Evolutionary conservation across 2,329 filamentous ascomycete species (phyloP), one percentile per base, ranked within the genome.

Genomic region (Colletotrichum phormii): DNA sequence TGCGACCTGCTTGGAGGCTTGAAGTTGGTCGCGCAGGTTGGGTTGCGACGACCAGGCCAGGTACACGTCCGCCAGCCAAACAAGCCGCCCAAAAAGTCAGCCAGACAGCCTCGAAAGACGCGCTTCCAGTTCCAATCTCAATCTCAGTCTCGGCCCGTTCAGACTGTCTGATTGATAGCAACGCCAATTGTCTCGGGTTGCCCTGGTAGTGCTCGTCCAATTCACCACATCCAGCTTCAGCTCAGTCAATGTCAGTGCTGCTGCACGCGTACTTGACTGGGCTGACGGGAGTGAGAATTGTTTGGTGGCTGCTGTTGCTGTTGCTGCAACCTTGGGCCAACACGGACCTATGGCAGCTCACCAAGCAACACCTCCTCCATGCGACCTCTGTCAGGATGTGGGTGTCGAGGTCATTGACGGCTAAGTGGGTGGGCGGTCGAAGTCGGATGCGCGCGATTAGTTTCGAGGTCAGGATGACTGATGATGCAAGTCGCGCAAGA

Each of bases 321-420:
- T 69, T 72, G 58, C 51, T 72, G 61, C 66, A 55, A 63, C 53
- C 58, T 63, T n/a, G 29, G 55, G 60, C 55, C 67, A 29, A 67
- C 79, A 81, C 81, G 78, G 82, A 84, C 81, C 80, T 83, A 77
- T 78, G 82, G 75, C 81, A 83, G 79, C 82, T 83, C 75, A 80
- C 80, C 70, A 72, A 80, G 79, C 76, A 76, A 67, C 71, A 71
- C 67, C 62, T 67, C 70, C 70, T 59, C 71, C 71, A 58, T 72
- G 55, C 63, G 51, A 71, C 57, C 71, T 65, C 24, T 42, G 54
- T 70, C 66, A 72, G 55, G 49, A 74, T 72, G 66, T 46, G 60
- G 46, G n/a, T 42, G 59, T 53, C 70, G 61, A 72, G 55, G 54
- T 61, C 70, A 72, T 72, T 69, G 70, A 72, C 49, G 70, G 60